phyloP scores from a whole-genome alignment of 192 early-diverging fungal genomes.

The Phycomyces nitens region DNA sequence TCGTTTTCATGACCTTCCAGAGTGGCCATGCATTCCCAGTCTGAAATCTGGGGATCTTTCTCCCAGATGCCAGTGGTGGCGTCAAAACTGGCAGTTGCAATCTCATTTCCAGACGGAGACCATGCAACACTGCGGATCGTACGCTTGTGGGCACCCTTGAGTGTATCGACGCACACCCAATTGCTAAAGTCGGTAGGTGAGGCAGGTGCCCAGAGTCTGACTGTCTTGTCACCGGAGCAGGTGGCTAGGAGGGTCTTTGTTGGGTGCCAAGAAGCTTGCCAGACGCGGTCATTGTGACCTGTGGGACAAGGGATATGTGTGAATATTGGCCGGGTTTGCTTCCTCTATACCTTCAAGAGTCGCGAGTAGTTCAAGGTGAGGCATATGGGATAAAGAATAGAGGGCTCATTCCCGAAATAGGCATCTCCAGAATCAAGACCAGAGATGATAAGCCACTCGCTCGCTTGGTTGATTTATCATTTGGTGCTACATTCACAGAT shows the following conservation, averaged over 20 bases:
- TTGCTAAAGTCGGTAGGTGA: constrained; percentile 37
- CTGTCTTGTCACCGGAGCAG: constrained; percentile 85
- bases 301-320: neutral
- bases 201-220: constrained; percentile 75
- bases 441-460: constrained; percentile 14
- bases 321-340: neutral
- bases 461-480: too few relatives aligned
- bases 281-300: constrained; percentile 83
- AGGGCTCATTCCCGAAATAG: neutral
- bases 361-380: constrained; percentile 16
- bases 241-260: constrained; percentile 70
- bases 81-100: constrained; percentile 93
- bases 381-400: constrained; percentile 5
- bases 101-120: constrained; percentile 62
- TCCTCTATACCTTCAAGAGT: constrained; percentile 13
- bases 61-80: constrained; percentile 93
- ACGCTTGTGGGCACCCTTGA: constrained; percentile 87
- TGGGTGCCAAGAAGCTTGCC: constrained; percentile 86
- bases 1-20: constrained; percentile 99
- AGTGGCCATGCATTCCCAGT: constrained; percentile 88
- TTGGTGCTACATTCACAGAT: too few relatives aligned
- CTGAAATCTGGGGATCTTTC: constrained; percentile 46
- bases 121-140: constrained; percentile 89
- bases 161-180: constrained; percentile 69
- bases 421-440: neutral